Evolutionary conservation across 2,329 filamentous ascomycete genomes (phyloP), one percentile per base, ranked within the genome.

Genomic region (Neospermospora avenae): DNA sequence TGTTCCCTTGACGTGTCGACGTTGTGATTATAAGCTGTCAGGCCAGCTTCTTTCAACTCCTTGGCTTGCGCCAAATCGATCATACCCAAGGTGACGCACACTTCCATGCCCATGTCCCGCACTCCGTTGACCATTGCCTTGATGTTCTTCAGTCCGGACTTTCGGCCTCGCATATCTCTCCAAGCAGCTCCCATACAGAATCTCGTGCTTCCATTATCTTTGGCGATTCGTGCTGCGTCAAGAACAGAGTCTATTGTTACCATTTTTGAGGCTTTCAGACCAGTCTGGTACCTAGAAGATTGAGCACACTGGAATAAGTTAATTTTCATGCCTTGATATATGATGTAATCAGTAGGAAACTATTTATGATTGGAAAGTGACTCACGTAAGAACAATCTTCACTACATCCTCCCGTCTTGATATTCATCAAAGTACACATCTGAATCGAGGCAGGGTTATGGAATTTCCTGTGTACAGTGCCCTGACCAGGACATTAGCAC

Each of bases 171-270:
- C 92, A 96, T 96, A 75, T 96, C 92, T 39, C 92, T 81, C 92
- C 92, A 96, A 0, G 92, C 92, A 3, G 92, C 92, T 8, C 92
- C 92, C 91, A 96, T 96, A 77, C 92, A 96, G 81, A 96, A 96
- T 1, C 92, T 85, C 8, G 91, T 96, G 77, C 88, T 92, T 53
- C 92, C 92, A 66, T 95, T 95, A 58, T 84, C 85, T 70, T 89
- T 90, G 62, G 92, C 92, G 34, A 84, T 84, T 37, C 85, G 84
- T 1, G 92, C 92, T 2, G 90, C 90, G 39, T 83, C 84, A 24
- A 96, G 84, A 1, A 96, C 92, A 0, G 88, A 85, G 60, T 95
- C 89, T 57, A 96, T 91, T 1, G 84, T 83, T 63, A 88, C 88
- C 71, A 96, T 85, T 68, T 90, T 90, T 63, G 88, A 90, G 11